Conservation (phyloP, 805 yeast species). For the Yarrowia yakushimensis region DNA sequence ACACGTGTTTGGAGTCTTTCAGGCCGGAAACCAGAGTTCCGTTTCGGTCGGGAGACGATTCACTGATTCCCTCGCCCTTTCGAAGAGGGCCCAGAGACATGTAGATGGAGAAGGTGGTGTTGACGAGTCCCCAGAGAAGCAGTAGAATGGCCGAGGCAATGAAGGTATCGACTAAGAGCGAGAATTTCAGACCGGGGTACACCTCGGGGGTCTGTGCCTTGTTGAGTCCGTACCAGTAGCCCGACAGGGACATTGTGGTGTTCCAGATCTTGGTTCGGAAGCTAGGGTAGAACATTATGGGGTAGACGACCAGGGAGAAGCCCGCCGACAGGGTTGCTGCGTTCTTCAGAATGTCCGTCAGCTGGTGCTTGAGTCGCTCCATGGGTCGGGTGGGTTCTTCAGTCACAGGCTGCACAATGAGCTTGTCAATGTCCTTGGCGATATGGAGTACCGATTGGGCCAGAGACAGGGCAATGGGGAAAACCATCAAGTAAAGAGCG, state of each 20-base stretch:
- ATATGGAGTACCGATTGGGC: neutral
- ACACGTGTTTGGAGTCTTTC: conserved; percentile 29
- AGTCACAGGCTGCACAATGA: neutral
- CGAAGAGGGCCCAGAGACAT: conserved; percentile 40
- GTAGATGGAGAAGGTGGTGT: conserved; percentile 36
- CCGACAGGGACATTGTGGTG: conserved; percentile 24
- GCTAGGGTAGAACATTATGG: conserved; percentile 27
- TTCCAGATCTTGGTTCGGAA: conserved; percentile 28
- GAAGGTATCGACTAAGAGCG: conserved; percentile 26
- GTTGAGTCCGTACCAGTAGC: conserved; percentile 27
- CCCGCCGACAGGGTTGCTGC: conserved; percentile 1
- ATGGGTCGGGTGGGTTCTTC: conserved; percentile 9
- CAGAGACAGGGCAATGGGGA: conserved; percentile 15
- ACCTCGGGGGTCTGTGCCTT: conserved; percentile 26
- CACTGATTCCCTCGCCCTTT: conserved; percentile 34
- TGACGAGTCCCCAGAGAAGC: conserved; percentile 33
- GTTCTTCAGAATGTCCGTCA: neutral
- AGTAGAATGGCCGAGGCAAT: conserved; percentile 29
- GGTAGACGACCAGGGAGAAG: conserved; percentile 25
- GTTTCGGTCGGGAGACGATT: conserved; percentile 36
- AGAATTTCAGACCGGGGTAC: conserved; percentile 29
- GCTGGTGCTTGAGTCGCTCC: neutral
- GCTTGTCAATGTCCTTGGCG: conserved; percentile 15
- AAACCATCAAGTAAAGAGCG: neutral
- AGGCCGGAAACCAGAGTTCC: conserved; percentile 42